Evolutionary conservation across 805 yeast species (phyloP).

Genomic region (Pichia cabralensis): DNA sequence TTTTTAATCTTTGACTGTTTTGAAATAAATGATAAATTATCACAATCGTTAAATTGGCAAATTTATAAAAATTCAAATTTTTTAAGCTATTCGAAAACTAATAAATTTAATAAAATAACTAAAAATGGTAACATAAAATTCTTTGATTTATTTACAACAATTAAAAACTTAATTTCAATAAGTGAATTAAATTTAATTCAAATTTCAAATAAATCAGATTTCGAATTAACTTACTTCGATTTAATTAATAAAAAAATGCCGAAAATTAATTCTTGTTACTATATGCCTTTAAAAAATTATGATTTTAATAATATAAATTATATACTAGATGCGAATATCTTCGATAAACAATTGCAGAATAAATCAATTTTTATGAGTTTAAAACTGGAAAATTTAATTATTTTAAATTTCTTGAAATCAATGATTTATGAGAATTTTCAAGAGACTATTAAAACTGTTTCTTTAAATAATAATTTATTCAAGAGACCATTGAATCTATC

Average conservation of each 20-base stretch:
- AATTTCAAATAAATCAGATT: no score
- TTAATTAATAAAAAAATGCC: no score
- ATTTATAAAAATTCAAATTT: conserved; percentile 4
- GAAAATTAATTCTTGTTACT: no score
- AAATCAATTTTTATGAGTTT: conserved; percentile 13
- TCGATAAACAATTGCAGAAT: conserved; percentile 16
- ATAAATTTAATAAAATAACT: not conserved
- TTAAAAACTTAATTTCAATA: no score
- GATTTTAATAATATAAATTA: no score
- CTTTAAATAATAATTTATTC: conserved; percentile 16
- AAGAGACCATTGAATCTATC: conserved; percentile 11
- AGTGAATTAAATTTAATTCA: no score
- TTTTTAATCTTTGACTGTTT: conserved; percentile 5
- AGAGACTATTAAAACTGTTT: conserved; percentile 11
- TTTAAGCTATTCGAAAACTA: no score
- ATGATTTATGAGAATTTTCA: conserved; percentile 15
- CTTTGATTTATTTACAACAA: not conserved
- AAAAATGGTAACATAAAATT: conserved; percentile 1
- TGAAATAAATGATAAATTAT: conserved; percentile 23
- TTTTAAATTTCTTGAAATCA: conserved; percentile 16
- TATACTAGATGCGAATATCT: no score
- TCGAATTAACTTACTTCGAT: no score
- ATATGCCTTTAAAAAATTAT: no score
- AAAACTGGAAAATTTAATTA: conserved; percentile 17
- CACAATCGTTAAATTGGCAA: conserved; percentile 21